Conservation (phyloP, 2,329 filamentous ascomycete genomes). For the Acarospora socialis region DNA sequence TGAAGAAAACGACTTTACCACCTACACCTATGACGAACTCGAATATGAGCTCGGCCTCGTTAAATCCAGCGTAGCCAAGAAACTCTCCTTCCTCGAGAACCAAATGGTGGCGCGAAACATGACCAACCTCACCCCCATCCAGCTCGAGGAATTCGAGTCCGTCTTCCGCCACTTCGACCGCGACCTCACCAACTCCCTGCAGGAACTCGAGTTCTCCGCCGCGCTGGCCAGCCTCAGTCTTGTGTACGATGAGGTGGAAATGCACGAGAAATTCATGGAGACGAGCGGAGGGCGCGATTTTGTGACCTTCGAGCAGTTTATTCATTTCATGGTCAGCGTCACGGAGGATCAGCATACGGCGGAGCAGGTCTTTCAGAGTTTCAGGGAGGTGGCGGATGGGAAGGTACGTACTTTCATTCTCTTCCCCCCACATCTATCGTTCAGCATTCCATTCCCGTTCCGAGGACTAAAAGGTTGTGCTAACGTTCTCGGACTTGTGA, state of each 20-base stretch:
- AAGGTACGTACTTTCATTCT: slow-evolving; percentile 41
- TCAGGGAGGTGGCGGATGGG: slow-evolving; percentile 92
- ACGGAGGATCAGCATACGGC: slow-evolving; percentile 98
- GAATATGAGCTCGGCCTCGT: slow-evolving; percentile 87
- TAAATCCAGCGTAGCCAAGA: slow-evolving; percentile 85
- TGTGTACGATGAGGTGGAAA: slow-evolving; percentile 94
- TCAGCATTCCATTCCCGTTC: not conserved
- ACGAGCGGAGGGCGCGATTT: slow-evolving; percentile 61
- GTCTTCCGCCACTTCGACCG: slow-evolving; percentile 97
- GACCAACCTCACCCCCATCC: slow-evolving; percentile 96
- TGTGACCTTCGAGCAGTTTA: slow-evolving; percentile 97
- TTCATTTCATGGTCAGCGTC: slow-evolving; percentile 97
- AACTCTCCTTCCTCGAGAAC: slow-evolving; percentile 91
- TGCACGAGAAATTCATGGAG: slow-evolving; percentile 86
- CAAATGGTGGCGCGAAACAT: slow-evolving; percentile 97
- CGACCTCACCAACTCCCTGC: slow-evolving; percentile 75
- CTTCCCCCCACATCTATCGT: not conserved
- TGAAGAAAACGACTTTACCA: slow-evolving; percentile 99
- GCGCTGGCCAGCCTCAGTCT: slow-evolving; percentile 88
- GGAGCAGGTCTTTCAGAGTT: slow-evolving; percentile 95
- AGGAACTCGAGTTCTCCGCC: slow-evolving; percentile 90
- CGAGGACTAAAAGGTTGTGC: slow-evolving; percentile 1
- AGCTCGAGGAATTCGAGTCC: slow-evolving; percentile 95
- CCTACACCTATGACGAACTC: slow-evolving; percentile 93
- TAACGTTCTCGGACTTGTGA: slow-evolving; percentile 8